Conservation (phyloP, 306 rosid species). For the Abrus precatorius region DNA sequence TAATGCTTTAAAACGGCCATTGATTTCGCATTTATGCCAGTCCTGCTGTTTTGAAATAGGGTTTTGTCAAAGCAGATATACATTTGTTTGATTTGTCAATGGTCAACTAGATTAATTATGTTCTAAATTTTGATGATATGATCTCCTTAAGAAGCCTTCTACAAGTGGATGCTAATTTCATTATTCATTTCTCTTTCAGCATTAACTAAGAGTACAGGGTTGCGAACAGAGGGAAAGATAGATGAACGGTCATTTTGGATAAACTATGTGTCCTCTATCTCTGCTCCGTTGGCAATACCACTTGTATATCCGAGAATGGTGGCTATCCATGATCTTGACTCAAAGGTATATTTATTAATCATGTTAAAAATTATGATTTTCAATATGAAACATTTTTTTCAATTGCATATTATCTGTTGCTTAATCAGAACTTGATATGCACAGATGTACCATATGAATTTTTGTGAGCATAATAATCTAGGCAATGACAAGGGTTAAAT, state of each 20-base stretch:
- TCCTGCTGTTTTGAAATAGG: constrained; percentile 29
- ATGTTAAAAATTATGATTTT: constrained; percentile 33
- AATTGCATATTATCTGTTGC: constrained; percentile 19
- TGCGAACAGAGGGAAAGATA: constrained; percentile 85
- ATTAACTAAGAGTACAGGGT: constrained; percentile 81
- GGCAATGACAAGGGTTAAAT: background rate
- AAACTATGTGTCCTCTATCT: constrained; percentile 79
- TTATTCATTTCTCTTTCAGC: constrained; percentile 69
- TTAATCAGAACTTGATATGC: constrained; percentile 20
- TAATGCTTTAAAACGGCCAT: background rate
- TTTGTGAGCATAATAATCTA: constrained; percentile 24
- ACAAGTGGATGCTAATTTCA: constrained; percentile 43
- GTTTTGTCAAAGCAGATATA: constrained; percentile 14
- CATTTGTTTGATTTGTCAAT: constrained; percentile 38
- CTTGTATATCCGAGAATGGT: constrained; percentile 96
- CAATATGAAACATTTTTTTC: background rate
- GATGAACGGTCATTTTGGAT: constrained; percentile 97
- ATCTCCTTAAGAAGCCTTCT: constrained; percentile 34
- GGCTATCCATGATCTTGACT: constrained; percentile 81
- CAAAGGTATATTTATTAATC: constrained; percentile 65
- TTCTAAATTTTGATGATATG: constrained; percentile 37
- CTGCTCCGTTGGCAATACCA: constrained; percentile 88
- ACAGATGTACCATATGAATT: background rate
- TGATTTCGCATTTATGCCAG: constrained; percentile 9
- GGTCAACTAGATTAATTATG: constrained; percentile 23